phyloP scores from a whole-genome alignment of 441 rosid species.

The Raphanus hybrid region DNA sequence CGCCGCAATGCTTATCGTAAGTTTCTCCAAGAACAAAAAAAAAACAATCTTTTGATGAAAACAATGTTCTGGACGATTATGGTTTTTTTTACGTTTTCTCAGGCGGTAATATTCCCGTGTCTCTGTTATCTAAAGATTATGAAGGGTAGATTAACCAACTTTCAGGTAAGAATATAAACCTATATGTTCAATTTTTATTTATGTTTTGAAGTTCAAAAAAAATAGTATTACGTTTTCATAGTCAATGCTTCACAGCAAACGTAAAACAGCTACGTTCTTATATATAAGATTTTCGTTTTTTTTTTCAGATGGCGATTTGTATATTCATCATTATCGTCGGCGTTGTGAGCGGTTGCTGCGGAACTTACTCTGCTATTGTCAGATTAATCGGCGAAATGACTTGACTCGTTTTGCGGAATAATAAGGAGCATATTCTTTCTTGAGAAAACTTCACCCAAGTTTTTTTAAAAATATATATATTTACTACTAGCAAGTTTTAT shows the following conservation, averaged over 20 bases:
- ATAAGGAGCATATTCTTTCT: not conserved
- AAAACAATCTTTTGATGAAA: not conserved
- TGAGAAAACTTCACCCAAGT: not conserved
- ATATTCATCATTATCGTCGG: constrained; percentile 49
- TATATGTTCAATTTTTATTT: not conserved
- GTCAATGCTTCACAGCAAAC: not conserved
- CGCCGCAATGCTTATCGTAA: constrained; percentile 67
- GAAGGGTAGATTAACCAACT: constrained; percentile 48
- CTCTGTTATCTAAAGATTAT: constrained; percentile 60
- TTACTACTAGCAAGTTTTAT: not conserved
- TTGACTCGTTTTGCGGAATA: constrained; percentile 2
- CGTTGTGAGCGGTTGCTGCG: constrained; percentile 46
- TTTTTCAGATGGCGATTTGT: constrained; percentile 54
- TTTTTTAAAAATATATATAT: not conserved
- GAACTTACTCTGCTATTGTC: constrained; percentile 60
- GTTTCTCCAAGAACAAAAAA: constrained; percentile 27
- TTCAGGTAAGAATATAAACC: constrained; percentile 48
- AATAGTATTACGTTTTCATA: not conserved
- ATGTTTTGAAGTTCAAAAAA: no score
- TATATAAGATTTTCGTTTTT: not conserved
- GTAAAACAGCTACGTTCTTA: no score
- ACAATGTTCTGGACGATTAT: not conserved
- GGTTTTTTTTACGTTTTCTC: no score
- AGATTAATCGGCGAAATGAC: constrained; percentile 49
- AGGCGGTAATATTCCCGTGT: constrained; percentile 69